Evolutionary conservation across 345 rosid species (phyloP).

Genomic region (Pistacia atlantica): DNA sequence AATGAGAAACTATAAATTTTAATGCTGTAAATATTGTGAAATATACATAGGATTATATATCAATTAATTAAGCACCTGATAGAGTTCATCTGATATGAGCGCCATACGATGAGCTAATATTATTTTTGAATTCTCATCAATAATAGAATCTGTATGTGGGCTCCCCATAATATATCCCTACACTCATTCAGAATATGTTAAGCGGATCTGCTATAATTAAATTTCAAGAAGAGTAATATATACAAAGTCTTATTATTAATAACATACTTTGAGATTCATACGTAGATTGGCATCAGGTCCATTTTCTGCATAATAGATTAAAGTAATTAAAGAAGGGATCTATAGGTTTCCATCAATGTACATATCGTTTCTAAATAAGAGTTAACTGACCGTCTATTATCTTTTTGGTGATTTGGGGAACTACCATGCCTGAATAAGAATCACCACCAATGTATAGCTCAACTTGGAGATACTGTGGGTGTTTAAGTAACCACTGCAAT

Average conservation of each 20-base stretch:
- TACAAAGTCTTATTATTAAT: not conserved
- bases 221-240: no score
- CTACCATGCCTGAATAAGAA: constrained; percentile 35
- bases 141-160: constrained; percentile 25
- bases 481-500: constrained; percentile 37
- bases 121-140: constrained; percentile 33
- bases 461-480: constrained; percentile 24
- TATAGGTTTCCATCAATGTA: no score
- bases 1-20: no score
- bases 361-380: no score
- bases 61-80: constrained; percentile 19
- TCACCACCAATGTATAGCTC: constrained; percentile 39
- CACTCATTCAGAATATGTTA: not conserved
- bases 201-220: not conserved
- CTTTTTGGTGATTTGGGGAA: no score
- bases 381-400: no score
- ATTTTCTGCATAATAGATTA: constrained; percentile 19
- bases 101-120: constrained; percentile 34
- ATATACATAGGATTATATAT: no score
- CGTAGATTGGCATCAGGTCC: constrained; percentile 18
- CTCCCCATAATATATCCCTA: constrained; percentile 37
- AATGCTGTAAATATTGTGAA: no score
- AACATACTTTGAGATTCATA: constrained; percentile 28
- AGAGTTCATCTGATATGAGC: constrained; percentile 37
- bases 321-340: no score